Percentiles rank a stretch among this genome's conserved stretches.
Conservation (phyloP, 352 stramenopile genomes). For the Phytophthora lateralis region DNA sequence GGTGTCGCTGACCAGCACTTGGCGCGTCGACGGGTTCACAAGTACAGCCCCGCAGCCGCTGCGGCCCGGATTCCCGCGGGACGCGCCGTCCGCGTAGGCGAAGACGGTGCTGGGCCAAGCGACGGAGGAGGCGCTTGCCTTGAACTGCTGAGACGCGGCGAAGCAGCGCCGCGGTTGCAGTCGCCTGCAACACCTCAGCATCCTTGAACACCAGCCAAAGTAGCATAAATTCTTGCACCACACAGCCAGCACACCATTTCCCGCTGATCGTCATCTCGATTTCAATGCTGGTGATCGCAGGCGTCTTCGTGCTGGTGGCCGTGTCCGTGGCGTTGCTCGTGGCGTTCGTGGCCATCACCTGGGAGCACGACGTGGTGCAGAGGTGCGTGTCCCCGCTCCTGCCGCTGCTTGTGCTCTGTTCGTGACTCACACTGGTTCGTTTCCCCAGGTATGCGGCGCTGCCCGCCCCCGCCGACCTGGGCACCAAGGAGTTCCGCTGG, state of each 20-base stretch:
- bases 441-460: slow-evolving; percentile 53
- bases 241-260: not conserved
- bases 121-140: not conserved
- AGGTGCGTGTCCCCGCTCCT: slow-evolving; percentile 34
- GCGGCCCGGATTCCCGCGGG: slow-evolving; percentile 69
- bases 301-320: slow-evolving; percentile 51
- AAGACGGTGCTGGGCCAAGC: slow-evolving; percentile 18
- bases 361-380: slow-evolving; percentile 77
- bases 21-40: slow-evolving; percentile 39
- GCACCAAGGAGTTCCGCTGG: slow-evolving; percentile 82
- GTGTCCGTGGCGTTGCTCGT: slow-evolving; percentile 64
- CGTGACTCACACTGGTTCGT: not conserved
- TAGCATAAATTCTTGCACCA: not conserved
- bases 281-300: slow-evolving; percentile 34
- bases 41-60: slow-evolving; percentile 70
- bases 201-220: not conserved
- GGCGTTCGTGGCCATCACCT: slow-evolving; percentile 71
- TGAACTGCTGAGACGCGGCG: slow-evolving; percentile 3
- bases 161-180: slow-evolving; percentile 6
- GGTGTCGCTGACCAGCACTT: slow-evolving; percentile 47
- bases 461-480: slow-evolving; percentile 70
- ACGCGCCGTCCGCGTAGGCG: slow-evolving; percentile 71
- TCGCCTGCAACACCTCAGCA: slow-evolving; percentile 1
- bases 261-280: not conserved
- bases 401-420: not conserved